phyloP scores from a whole-genome alignment of 306 rosid genomes.

The Ceratonia siliqua region DNA sequence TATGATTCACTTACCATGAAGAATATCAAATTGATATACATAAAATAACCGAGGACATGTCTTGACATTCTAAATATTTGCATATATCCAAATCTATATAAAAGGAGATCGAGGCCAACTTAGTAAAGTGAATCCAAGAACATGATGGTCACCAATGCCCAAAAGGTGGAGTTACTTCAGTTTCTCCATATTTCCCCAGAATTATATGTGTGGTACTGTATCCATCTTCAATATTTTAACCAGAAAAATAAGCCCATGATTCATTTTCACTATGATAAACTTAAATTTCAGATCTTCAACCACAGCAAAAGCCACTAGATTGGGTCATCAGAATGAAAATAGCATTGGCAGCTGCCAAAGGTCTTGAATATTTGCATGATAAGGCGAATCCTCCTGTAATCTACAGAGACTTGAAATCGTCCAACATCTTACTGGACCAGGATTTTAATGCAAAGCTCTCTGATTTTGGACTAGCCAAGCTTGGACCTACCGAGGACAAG shows the following conservation, averaged over 20 bases:
- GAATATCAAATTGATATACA: too few relatives aligned
- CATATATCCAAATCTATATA: too few relatives aligned
- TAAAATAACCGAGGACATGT: too few relatives aligned
- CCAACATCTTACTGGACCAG: slow-evolving; percentile 75
- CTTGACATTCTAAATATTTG: too few relatives aligned
- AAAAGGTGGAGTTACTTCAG: too few relatives aligned
- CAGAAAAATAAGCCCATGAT: not conserved
- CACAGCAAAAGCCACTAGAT: slow-evolving; percentile 53
- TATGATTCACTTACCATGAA: too few relatives aligned
- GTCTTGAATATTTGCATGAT: slow-evolving; percentile 82
- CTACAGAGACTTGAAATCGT: slow-evolving; percentile 87
- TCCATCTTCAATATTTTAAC: too few relatives aligned
- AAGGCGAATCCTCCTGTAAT: slow-evolving; percentile 80
- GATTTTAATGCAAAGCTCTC: slow-evolving; percentile 78
- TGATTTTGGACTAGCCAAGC: slow-evolving; percentile 89
- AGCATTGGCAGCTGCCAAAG: slow-evolving; percentile 87
- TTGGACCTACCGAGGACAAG: slow-evolving; percentile 76
- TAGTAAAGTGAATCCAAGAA: too few relatives aligned
- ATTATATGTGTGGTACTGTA: too few relatives aligned
- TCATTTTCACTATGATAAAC: not conserved
- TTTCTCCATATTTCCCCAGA: too few relatives aligned
- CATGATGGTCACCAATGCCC: too few relatives aligned
- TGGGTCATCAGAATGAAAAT: slow-evolving; percentile 81
- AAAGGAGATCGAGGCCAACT: too few relatives aligned
- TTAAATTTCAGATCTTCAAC: slow-evolving; percentile 45